Conservation (phyloP, 257 asterid species). For the Forsythia viridissima region DNA sequence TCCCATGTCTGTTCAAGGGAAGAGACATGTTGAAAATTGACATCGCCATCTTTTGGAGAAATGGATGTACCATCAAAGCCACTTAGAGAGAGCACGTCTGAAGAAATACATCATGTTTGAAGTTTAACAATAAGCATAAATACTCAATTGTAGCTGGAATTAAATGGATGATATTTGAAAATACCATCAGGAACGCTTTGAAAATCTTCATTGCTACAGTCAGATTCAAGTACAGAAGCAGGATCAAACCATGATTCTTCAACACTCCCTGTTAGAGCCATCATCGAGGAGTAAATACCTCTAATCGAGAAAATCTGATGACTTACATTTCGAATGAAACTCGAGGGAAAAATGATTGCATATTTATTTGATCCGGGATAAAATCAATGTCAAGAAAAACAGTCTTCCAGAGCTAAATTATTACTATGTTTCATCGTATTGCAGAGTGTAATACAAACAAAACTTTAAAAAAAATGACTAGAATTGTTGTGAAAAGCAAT, state of each 20-base stretch:
- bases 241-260: slow-evolving; percentile 97
- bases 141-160: neutral
- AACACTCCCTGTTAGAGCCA: slow-evolving; percentile 46
- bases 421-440: no score
- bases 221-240: slow-evolving; percentile 72
- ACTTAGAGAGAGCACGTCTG: slow-evolving; percentile 60
- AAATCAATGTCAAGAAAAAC: neutral
- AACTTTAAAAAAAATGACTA: no score
- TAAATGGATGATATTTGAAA: neutral
- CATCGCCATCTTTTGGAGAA: slow-evolving; percentile 31
- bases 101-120: neutral
- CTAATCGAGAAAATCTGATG: neutral
- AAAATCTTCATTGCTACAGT: slow-evolving; percentile 90
- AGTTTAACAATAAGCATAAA: neutral
- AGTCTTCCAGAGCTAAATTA: no score
- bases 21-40: slow-evolving; percentile 20
- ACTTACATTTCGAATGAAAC: neutral
- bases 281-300: neutral
- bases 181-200: slow-evolving; percentile 91
- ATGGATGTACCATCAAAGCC: slow-evolving; percentile 45
- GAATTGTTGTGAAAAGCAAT: no score
- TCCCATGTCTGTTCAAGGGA: slow-evolving; percentile 40
- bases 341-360: neutral
- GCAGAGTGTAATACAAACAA: neutral
- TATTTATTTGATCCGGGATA: neutral